Evolutionary conservation across 2,329 filamentous ascomycete species (phyloP), one percentile per base, ranked within the genome.

Genomic region (Hypoxylon sp.): DNA sequence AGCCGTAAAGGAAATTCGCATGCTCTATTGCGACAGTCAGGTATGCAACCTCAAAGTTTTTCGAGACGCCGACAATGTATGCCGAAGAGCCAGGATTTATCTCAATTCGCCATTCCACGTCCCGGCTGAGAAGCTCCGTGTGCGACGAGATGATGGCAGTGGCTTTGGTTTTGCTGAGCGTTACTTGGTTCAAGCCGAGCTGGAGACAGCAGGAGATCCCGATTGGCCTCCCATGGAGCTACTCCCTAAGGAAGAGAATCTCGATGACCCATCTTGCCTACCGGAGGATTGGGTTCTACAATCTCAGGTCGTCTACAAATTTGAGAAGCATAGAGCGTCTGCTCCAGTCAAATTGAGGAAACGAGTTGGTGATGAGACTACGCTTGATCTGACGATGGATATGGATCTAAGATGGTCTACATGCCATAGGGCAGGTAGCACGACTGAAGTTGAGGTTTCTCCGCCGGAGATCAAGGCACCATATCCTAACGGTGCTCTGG

Each of bases 1-100:
- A 14, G 73, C 73, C n/a, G 73, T 71, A 16, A 79, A 76, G 50
- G 76, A 78, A 63, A 73, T 78, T 27, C 78, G 81, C 54, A 77
- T 85, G 5, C 74, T 88, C 61, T 81, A 86, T 70, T 85, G 84
- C 67, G 82, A 86, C 71, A 86, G 82, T 65, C 84, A 88, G 71
- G 75, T 83, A 7, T 88, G 86, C 76, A 81, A 81, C 45, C 77
- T 88, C 65, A 82, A 80, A 54, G 78, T 84, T 2, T 84, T 82
- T 71, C 82, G 83, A 68, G 84, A 84, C 37, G 77, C 82, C 2
- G 78, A 81, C 53, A 82, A 80, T 27, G 79, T 80, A 52, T 79
- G 82, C 46, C 80, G 78, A 29, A 80, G 85, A 61, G 82, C 84
- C 11, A 81, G 83, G 48, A 77, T 88, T 25, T 81, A 83, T 67